These are phyloP conservation scores for Eucalyptus grandis DNA, from an alignment of 345 rosid species.

Conservation along the genomic window DNA sequence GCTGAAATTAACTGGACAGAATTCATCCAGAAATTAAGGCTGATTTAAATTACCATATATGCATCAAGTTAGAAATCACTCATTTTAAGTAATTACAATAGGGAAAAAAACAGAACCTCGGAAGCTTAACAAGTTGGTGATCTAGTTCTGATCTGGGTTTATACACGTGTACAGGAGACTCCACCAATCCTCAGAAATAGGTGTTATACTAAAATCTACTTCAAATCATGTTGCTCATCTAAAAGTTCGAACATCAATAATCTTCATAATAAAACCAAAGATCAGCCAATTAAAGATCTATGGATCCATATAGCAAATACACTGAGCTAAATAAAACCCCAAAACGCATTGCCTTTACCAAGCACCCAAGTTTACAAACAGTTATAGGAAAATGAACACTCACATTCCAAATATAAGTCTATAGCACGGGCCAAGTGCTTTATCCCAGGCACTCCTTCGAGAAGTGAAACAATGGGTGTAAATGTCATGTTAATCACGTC, in stretches of 20 bases:
- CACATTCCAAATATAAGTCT: slow-evolving; percentile 83
- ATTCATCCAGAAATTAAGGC: not conserved
- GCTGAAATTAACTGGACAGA: not conserved
- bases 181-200: not conserved
- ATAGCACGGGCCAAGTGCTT: slow-evolving; percentile 82
- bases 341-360: not conserved
- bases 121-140: not conserved
- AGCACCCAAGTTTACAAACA: not conserved
- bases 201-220: not conserved
- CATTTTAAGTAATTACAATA: not conserved
- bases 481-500: slow-evolving; percentile 94
- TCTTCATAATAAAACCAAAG: not conserved
- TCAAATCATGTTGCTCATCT: not conserved
- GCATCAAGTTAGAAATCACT: not conserved
- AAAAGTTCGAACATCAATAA: not conserved
- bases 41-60: not conserved
- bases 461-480: slow-evolving; percentile 73
- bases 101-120: not conserved
- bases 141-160: not conserved
- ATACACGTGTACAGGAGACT: not conserved
- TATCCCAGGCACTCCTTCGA: slow-evolving; percentile 83
- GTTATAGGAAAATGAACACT: slow-evolving; percentile 13
- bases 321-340: not conserved
- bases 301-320: not conserved
- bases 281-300: not conserved